Evolutionary conservation across 768 basidiomycete species (phyloP).

Genomic region (Udeniomyces megalosporus): DNA sequence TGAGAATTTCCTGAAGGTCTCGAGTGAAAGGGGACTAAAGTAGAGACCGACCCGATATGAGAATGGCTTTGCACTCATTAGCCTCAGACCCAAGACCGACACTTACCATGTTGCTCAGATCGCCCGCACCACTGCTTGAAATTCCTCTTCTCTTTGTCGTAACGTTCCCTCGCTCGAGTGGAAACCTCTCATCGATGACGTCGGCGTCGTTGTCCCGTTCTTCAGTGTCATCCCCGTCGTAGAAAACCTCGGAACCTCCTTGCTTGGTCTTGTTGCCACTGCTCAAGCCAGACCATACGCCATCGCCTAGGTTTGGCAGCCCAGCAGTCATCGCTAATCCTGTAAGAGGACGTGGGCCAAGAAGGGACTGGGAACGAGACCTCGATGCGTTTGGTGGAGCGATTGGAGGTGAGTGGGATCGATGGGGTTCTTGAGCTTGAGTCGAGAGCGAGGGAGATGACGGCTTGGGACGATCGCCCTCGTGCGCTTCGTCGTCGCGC

Average conservation of each 20-base stretch:
- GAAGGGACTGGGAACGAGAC: constrained; percentile 9
- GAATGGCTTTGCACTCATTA: no score
- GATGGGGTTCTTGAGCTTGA: neutral
- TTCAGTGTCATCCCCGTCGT: neutral
- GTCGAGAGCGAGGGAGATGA: neutral
- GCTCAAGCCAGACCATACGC: neutral
- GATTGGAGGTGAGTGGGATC: constrained; percentile 13
- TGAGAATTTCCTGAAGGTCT: constrained; percentile 6
- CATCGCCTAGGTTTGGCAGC: neutral
- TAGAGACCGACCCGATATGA: neutral
- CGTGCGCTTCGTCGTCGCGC: no score
- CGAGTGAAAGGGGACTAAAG: constrained; percentile 9
- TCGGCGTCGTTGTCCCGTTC: constrained; percentile 5
- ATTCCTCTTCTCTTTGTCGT: neutral
- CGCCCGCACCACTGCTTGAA: neutral
- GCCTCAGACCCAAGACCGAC: neutral
- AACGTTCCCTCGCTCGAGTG: neutral
- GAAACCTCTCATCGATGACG: neutral
- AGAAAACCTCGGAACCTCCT: neutral
- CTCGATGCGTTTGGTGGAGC: constrained; percentile 8
- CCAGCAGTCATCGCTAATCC: neutral
- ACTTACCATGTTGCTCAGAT: constrained; percentile 13
- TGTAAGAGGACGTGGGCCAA: neutral
- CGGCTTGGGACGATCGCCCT: no score
- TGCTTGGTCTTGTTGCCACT: no score